Percentiles rank a stretch among this genome's conserved stretches.
phyloP scores from a whole-genome alignment of 2,329 filamentous ascomycete species.

The Fusarium sp. region DNA sequence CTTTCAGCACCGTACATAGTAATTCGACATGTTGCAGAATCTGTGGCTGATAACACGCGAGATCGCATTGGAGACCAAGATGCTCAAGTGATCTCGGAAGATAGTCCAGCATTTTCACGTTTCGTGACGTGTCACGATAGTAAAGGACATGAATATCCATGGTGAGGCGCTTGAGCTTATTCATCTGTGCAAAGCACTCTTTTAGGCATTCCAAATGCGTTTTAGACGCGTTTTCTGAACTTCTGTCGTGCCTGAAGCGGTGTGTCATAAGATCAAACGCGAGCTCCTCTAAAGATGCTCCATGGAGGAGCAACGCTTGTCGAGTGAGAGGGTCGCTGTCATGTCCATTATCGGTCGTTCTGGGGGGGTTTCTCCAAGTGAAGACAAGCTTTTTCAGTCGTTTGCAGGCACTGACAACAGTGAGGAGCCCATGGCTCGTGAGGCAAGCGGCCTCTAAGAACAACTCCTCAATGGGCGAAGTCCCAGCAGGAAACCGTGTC shows the following conservation, averaged over 20 bases:
- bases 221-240: neutral
- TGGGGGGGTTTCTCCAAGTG: neutral
- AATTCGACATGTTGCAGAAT: rapidly evolving
- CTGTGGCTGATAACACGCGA: neutral
- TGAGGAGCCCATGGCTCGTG: neutral
- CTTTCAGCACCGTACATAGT: neutral
- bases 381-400: neutral
- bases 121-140: rapidly evolving
- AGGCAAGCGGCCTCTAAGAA: neutral
- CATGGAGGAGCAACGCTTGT: neutral
- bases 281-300: neutral
- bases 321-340: neutral
- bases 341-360: neutral
- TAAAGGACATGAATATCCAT: neutral
- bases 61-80: neutral
- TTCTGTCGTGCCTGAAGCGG: neutral
- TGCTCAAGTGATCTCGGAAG: neutral
- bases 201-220: neutral
- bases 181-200: neutral
- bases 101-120: neutral
- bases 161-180: neutral
- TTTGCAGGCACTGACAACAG: neutral
- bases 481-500: neutral
- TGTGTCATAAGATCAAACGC: neutral
- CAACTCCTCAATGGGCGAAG: neutral